phyloP scores from a whole-genome alignment of 2,329 filamentous ascomycete genomes.

The Neopestalotiopsis sp. region DNA sequence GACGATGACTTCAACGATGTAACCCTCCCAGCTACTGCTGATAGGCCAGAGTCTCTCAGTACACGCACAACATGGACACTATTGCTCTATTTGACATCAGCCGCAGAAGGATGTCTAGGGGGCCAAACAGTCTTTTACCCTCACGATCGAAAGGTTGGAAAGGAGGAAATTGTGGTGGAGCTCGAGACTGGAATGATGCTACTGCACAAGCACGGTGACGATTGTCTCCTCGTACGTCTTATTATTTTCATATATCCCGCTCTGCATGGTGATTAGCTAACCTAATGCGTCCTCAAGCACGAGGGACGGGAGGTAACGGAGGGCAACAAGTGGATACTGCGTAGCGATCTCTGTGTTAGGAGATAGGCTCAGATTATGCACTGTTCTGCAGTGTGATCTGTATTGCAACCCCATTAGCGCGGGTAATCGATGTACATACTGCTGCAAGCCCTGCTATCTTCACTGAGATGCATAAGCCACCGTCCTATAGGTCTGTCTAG shows the following conservation, averaged over 20 bases:
- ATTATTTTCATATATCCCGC: not conserved
- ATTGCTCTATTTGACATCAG: conserved; percentile 83
- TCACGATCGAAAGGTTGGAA: conserved; percentile 60
- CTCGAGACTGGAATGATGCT: conserved; percentile 86
- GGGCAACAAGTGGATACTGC: not conserved
- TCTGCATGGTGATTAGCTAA: conserved; percentile 18
- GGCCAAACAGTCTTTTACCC: conserved; percentile 95
- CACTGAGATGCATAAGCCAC: not conserved
- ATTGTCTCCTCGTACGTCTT: conserved; percentile 75
- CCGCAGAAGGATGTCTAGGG: conserved; percentile 75
- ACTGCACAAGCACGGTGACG: conserved; percentile 86
- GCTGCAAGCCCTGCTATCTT: not conserved
- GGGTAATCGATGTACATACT: not conserved
- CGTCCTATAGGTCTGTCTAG: not conserved
- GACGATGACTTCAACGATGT: conserved; percentile 88
- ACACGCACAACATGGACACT: conserved; percentile 90
- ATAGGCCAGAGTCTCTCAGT: conserved; percentile 42
- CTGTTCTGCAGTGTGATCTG: not conserved
- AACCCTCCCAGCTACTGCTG: conserved; percentile 52
- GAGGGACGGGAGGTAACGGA: conserved; percentile 80
- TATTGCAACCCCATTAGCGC: not conserved
- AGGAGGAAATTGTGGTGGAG: conserved; percentile 72
- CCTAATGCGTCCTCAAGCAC: conserved; percentile 57
- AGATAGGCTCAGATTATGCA: not conserved
- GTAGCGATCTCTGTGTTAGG: not conserved